Percentiles rank a stretch among this genome's conserved stretches.
Conservation (phyloP, 2,329 filamentous ascomycete genomes). For the Dactylellina parvicollis region DNA sequence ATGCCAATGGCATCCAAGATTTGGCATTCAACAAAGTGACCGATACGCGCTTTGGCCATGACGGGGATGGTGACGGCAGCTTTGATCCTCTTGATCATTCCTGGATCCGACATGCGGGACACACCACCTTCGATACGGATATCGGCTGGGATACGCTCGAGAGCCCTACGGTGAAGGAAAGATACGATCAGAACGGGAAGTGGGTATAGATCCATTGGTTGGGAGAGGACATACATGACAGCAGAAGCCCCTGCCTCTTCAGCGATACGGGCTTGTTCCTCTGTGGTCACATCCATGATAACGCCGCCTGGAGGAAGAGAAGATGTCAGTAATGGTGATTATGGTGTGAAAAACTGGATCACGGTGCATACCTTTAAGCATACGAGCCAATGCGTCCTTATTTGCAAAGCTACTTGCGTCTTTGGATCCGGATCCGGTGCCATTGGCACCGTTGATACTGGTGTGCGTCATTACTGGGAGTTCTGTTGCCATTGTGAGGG, state of each 20-base stretch:
- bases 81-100: constrained; percentile 96
- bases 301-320: constrained; percentile 70
- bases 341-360: not conserved
- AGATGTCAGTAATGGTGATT: constrained; percentile 1
- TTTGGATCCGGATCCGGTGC: constrained; percentile 62
- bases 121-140: constrained; percentile 93
- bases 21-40: constrained; percentile 97
- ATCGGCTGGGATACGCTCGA: constrained; percentile 96
- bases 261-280: constrained; percentile 92
- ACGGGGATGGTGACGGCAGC: constrained; percentile 93
- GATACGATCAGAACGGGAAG: not conserved
- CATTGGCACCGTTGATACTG: constrained; percentile 39
- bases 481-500: constrained; percentile 42
- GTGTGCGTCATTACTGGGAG: constrained; percentile 34
- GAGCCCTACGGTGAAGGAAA: constrained; percentile 65
- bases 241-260: constrained; percentile 95
- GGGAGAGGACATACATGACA: constrained; percentile 74
- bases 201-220: not conserved
- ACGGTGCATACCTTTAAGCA: constrained; percentile 80
- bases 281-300: constrained; percentile 98
- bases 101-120: constrained; percentile 93
- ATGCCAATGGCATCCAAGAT: constrained; percentile 94
- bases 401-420: constrained; percentile 74
- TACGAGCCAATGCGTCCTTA: constrained; percentile 94
- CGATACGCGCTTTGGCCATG: constrained; percentile 98